phyloP scores from a whole-genome alignment of 2,329 filamentous ascomycete species.

The Apiospora pterosperma region DNA sequence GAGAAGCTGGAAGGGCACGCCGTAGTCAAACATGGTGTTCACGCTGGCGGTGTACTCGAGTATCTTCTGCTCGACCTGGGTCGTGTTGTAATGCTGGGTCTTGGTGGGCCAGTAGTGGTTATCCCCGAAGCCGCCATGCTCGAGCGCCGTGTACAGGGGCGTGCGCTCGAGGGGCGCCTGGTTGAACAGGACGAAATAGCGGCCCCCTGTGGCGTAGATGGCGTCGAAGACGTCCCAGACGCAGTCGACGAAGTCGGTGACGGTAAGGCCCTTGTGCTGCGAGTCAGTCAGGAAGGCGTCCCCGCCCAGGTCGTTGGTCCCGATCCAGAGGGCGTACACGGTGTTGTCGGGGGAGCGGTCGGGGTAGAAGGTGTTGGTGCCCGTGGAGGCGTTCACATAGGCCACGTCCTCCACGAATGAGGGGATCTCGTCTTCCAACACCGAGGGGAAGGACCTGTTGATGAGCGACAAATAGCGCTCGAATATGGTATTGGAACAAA shows the following conservation, averaged over 20 bases:
- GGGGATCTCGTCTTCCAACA: slow-evolving; percentile 58
- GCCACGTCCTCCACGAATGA: slow-evolving; percentile 50
- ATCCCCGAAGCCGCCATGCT: slow-evolving; percentile 37
- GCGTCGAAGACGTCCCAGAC: slow-evolving; percentile 60
- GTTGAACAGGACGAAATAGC: slow-evolving; percentile 72
- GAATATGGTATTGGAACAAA: slow-evolving; percentile 67
- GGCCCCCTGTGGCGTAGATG: slow-evolving; percentile 63
- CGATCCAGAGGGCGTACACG: slow-evolving; percentile 76
- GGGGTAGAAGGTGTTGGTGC: slow-evolving; percentile 35
- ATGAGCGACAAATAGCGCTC: slow-evolving; percentile 50
- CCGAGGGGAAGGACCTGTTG: slow-evolving; percentile 56
- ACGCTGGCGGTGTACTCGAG: slow-evolving; percentile 45
- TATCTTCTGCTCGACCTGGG: slow-evolving; percentile 45
- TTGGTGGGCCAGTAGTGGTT: slow-evolving; percentile 46
- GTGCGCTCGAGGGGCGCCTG: slow-evolving; percentile 62
- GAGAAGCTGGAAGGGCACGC: slow-evolving; percentile 42
- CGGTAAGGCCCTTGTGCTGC: slow-evolving; percentile 55
- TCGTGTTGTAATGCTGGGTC: slow-evolving; percentile 39
- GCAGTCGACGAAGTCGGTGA: slow-evolving; percentile 65
- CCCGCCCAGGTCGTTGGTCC: slow-evolving; percentile 73
- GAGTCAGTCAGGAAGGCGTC: slow-evolving; percentile 63
- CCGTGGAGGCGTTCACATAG: slow-evolving; percentile 20
- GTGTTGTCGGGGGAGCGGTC: slow-evolving; percentile 53
- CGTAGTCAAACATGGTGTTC: slow-evolving; percentile 48
- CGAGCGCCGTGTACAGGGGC: slow-evolving; percentile 59